Conservation (phyloP, 495 filamentous ascomycete species). For the Aspergillus indologenus region DNA sequence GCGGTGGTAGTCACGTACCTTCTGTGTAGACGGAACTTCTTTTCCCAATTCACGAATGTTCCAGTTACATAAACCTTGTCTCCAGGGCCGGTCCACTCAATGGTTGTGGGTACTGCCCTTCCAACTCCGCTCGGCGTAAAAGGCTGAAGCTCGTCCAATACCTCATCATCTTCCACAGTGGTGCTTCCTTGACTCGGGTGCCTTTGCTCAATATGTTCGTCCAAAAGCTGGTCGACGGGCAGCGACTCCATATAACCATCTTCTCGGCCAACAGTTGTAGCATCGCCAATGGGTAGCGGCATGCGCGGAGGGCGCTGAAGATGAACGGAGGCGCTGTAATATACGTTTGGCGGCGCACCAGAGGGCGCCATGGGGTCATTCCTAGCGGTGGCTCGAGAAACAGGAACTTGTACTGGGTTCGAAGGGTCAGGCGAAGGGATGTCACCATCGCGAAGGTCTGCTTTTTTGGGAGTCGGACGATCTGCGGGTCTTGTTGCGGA, state of each 20-base stretch:
- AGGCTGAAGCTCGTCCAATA: slow-evolving; percentile 64
- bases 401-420: slow-evolving; percentile 52
- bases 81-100: slow-evolving; percentile 77
- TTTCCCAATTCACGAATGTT: slow-evolving; percentile 93
- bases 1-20: slow-evolving; percentile 50
- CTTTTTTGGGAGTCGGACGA: slow-evolving; percentile 24
- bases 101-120: slow-evolving; percentile 65
- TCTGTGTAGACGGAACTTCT: slow-evolving; percentile 80
- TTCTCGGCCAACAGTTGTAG: slow-evolving; percentile 64
- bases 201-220: slow-evolving; percentile 44
- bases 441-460: slow-evolving; percentile 26
- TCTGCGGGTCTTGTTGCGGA: slow-evolving; percentile 22
- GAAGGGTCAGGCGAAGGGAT: slow-evolving; percentile 34
- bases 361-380: slow-evolving; percentile 41
- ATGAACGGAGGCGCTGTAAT: slow-evolving; percentile 51
- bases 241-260: slow-evolving; percentile 49
- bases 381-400: slow-evolving; percentile 31
- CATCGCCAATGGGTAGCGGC: slow-evolving; percentile 88
- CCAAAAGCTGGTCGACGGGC: slow-evolving; percentile 49
- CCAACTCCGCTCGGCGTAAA: slow-evolving; percentile 53
- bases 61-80: slow-evolving; percentile 94
- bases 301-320: slow-evolving; percentile 78
- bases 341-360: slow-evolving; percentile 45
- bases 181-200: slow-evolving; percentile 64
- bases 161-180: slow-evolving; percentile 76